Conservation (phyloP, 129 eudicot genomes). For the Saposhnikovia divaricata region DNA sequence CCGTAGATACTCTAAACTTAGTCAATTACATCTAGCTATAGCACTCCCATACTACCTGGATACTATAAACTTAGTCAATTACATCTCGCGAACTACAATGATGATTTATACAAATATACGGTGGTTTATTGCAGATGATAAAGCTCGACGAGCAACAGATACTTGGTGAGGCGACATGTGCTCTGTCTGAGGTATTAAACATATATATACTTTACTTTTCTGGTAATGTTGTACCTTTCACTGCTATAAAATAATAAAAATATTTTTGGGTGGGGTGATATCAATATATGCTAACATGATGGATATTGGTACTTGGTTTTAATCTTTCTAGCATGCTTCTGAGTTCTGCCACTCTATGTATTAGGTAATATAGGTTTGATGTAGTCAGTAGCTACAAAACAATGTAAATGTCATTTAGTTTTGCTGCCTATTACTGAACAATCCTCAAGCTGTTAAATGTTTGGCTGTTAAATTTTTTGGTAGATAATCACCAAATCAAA, state of each 20-base stretch:
- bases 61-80: no score
- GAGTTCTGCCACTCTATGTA: neutral
- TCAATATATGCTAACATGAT: neutral
- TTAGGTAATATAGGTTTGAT: neutral
- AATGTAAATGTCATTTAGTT: neutral
- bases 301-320: neutral
- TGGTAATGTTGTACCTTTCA: neutral
- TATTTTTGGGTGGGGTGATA: neutral
- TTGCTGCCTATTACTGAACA: neutral
- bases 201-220: neutral
- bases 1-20: neutral
- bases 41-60: no score
- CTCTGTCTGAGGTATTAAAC: slow-evolving; percentile 58
- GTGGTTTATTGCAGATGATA: neutral
- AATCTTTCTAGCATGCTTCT: neutral
- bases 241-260: neutral
- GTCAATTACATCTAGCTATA: no score
- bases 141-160: slow-evolving; percentile 74
- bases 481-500: slow-evolving; percentile 70
- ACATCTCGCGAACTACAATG: no score
- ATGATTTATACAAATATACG: slow-evolving; percentile 1
- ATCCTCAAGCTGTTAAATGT: neutral
- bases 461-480: slow-evolving; percentile 17
- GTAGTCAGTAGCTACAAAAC: neutral
- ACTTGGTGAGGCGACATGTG: slow-evolving; percentile 88